Base-by-base conservation (phyloP, 2,329 filamentous ascomycete genomes). In the Fusarium sacchari region DNA sequence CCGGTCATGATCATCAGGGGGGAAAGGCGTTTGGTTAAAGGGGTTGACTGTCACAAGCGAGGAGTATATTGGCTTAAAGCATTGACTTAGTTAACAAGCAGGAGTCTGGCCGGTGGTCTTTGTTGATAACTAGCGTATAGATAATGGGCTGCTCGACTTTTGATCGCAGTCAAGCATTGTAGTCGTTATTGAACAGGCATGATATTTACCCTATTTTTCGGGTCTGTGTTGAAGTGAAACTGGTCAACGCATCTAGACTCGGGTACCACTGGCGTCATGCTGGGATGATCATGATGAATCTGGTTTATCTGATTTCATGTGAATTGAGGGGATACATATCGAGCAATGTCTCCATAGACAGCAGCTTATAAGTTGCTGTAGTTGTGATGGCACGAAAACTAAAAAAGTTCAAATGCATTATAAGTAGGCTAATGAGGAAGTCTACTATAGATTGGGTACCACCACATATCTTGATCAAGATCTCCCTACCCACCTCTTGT, bases 401-500 rank as follows among this genome's bases (percentile, higher is more conserved):
- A 24, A 28, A 39, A 37, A n/a, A 18, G 24, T n/a, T 32, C 22
- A 62, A 32, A 69, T 12, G 42, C 47, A 30, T 18, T n/a, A 40
- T 37, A 17, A 28, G 42, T 24, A 53, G 24, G 50, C 36, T 36
- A 24, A 66, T 26, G 26, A 24, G 32, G 36, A 47, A 46, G 50
- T 65, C 34, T 58, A 50, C 28, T 24, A 50, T 34, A 60, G 15
- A 32, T 42, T 55, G 47, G 30, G 17, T 32, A 26, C 32, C 18
- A 52, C 26, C 43, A 32, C 24, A 49, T 22, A 47, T 49, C n/a
- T 36, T 59, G 17, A 60, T 22, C 40, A 44, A n/a, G 9, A 39
- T 43, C 57, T 47, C 53, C 28, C 30, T 30, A 24, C 37, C 49
- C 63, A 40, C n/a, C 70, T 60, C 70, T 57, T 62, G 42, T 46